Evolutionary conservation across 352 stramenopile genomes (phyloP).

Genomic region (Phytophthora quininea): DNA sequence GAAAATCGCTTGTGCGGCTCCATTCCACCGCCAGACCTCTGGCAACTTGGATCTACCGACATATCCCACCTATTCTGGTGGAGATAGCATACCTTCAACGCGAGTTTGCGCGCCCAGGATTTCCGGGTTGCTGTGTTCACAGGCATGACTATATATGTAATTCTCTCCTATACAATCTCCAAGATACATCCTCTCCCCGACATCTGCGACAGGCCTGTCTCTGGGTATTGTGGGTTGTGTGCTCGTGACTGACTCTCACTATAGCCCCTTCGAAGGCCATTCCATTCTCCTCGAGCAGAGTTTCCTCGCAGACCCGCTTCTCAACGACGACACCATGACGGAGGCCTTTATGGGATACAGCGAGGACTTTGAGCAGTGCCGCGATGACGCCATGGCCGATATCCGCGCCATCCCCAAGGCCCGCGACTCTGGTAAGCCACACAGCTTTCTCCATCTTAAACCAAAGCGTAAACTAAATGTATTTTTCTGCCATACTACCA

Average conservation of each 20-base stretch:
- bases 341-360: conserved; percentile 82
- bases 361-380: conserved; percentile 86
- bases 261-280: conserved; percentile 7
- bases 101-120: too few species aligned
- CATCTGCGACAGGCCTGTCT: conserved; percentile 4
- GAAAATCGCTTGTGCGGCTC: too few species aligned
- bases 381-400: conserved; percentile 74
- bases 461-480: neutral
- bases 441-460: neutral
- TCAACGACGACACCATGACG: conserved; percentile 53
- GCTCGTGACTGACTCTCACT: conserved; percentile 37
- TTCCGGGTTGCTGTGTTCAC: too few species aligned
- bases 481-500: conserved; percentile 6
- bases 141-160: neutral
- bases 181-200: conserved; percentile 14
- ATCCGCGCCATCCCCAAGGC: conserved; percentile 70
- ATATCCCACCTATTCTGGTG: too few species aligned
- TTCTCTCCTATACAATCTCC: neutral
- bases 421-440: conserved; percentile 22
- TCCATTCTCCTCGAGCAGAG: neutral
- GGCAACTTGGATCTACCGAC: too few species aligned
- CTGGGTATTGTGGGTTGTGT: conserved; percentile 29
- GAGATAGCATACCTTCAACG: too few species aligned
- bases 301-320: conserved; percentile 3
- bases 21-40: too few species aligned